phyloP scores from a whole-genome alignment of 257 asterid genomes.

The Petunia secreta region DNA sequence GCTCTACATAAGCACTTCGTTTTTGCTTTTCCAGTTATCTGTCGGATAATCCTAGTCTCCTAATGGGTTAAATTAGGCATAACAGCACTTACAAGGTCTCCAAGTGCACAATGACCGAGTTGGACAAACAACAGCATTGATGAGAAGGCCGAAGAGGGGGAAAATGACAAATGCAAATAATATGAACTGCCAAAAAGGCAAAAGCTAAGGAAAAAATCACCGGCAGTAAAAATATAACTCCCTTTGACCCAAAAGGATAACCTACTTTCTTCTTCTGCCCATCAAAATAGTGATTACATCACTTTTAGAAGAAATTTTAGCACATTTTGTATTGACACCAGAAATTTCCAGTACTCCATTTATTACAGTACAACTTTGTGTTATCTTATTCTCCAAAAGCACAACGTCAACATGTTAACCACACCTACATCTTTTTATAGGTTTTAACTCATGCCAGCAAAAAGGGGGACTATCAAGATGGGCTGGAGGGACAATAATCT shows the following conservation, averaged over 20 bases:
- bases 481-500: no score
- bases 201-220: neutral
- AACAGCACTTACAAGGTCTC: neutral
- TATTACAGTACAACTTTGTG: no score
- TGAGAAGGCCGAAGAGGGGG: neutral
- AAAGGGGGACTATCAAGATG: no score
- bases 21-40: neutral
- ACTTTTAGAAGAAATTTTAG: neutral
- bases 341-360: no score
- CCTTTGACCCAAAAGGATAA: constrained; percentile 6
- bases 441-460: no score
- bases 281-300: neutral
- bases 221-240: neutral
- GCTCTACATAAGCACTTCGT: constrained; percentile 15
- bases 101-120: constrained; percentile 1
- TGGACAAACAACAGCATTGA: neutral
- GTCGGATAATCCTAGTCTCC: neutral
- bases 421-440: no score
- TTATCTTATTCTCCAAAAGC: no score
- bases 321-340: no score
- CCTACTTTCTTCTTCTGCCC: neutral
- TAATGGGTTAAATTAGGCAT: neutral
- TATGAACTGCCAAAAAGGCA: neutral
- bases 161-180: neutral
- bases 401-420: no score